Base-by-base conservation (phyloP, 805 yeast genomes). In the Pichia occidentalis region DNA sequence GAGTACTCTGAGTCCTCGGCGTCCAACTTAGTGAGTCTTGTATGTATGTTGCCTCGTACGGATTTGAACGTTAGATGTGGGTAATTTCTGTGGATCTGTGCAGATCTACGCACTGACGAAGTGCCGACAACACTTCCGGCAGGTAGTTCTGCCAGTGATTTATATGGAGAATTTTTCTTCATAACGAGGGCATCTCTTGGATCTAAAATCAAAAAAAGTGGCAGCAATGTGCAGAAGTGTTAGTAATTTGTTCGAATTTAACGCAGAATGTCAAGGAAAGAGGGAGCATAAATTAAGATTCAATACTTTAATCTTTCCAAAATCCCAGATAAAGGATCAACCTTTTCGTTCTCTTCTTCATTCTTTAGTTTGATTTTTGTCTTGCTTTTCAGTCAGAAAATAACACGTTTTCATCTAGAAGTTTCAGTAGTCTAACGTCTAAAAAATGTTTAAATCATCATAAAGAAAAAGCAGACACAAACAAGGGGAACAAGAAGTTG, bases 131-230 rank as follows among this genome's bases (percentile, higher is more conserved):
- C 73, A 3, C 92, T 67, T 3, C 95, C 95, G 3, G 58, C 73
- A 1, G 97, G 97, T 46, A 92, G 68, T 10, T 90, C 96, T 2
- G 61, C 66, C 32, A 92, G 65, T 2, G 68, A 50, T 49, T 70
- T 77, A 62, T 81, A 84, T 8, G 75, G 65, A 2, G 87, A 77
- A 27, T 71, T 77, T 10, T 57, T 51, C 40, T 72, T 73, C 90
- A 90, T 81, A 32, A 85, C 75, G 7, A 90, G 65, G 10, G 95
- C 96, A 60, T 92, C 98, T 40, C 95, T 73, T 11, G 97, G 97
- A 55, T 90, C 97, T 61, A 43, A 27, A 40, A 5, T 29, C 14
- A 26, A 20, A 24, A 19, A 24, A 24, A 25, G 10, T 14, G 13
- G 11, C 17, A 5, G 19, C 24, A n/a, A 9, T n/a, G n/a, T n/a